Base-by-base conservation (phyloP, 2,329 filamentous ascomycete genomes). In the Macrophomina pseudophaseolina region DNA sequence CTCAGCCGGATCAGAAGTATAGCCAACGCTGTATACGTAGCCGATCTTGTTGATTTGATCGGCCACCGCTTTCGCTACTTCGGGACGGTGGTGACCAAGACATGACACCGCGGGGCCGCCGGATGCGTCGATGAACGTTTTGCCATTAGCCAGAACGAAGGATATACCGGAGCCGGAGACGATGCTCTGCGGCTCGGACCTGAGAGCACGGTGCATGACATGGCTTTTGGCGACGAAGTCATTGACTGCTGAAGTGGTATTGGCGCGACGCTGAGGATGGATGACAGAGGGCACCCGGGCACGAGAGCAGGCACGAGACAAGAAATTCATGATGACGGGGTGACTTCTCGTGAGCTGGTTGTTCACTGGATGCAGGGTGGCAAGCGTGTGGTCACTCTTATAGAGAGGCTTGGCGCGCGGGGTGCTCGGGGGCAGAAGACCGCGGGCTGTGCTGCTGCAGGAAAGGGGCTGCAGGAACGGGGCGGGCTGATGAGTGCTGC, bases 91-190 rank as follows among this genome's bases (percentile, higher is more conserved):
- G 60, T 71, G 68, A 12, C 70, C 70, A 8, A 70, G 58, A 44
- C 60, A 66, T 12, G 69, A 66, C 12, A 70, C 69, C 33, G 68
- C 67, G 12, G 68, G 54, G 9, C 69, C 69, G n/a, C 64, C 60
- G 14, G 60, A 67, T 14, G 67, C 69, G 49, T 70, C 69, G 33
- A 70, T 60, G 32, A 70, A 66, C 44, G 48, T 66, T 18, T 18
- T 46, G 53, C 69, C 67, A 33, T 69, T 58, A 38, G 64, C 42
- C 4, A 67, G 48, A 4, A 58, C 67, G 51, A 69, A 66, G 32
- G 49, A 35, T 28, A 64, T 64, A 30, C 63, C 63, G 4, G 40
- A 35, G 42, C 63, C 63, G 7, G 63, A 65, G 6, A 65, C 63
- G 30, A 65, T 65, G 40, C 33, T 23, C 23, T 28, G 49, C 30